Conservation (phyloP, 495 filamentous ascomycete species). For the Pyrenopolyporus hunteri region DNA sequence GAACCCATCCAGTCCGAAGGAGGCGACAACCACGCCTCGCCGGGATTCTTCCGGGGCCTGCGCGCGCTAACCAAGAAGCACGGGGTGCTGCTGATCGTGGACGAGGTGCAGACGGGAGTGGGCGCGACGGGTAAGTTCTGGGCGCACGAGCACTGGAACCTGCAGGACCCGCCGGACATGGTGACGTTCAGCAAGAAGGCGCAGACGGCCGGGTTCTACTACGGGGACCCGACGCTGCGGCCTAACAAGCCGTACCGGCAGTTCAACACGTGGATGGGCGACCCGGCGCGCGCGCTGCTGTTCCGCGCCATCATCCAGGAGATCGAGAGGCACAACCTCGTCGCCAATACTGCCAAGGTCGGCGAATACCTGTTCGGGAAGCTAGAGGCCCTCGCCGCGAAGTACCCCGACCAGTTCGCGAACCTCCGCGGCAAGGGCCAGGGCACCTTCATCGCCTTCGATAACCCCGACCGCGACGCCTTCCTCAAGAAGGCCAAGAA, state of each 20-base stretch:
- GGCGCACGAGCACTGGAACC: constrained; percentile 98
- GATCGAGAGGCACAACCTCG: constrained; percentile 79
- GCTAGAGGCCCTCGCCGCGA: constrained; percentile 70
- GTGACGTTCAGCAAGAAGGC: constrained; percentile 99
- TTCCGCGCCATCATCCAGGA: constrained; percentile 93
- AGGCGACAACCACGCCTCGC: constrained; percentile 97
- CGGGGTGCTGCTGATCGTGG: constrained; percentile 91
- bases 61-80: constrained; percentile 85
- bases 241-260: constrained; percentile 99
- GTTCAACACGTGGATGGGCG: constrained; percentile 99
- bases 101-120: constrained; percentile 97
- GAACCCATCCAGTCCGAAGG: constrained; percentile 99
- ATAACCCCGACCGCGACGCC: constrained; percentile 82
- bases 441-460: constrained; percentile 97
- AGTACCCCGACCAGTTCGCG: constrained; percentile 82
- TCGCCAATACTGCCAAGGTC: constrained; percentile 77
- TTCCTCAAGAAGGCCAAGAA: constrained; percentile 82
- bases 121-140: constrained; percentile 97
- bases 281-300: constrained; percentile 86
- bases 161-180: constrained; percentile 88
- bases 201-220: constrained; percentile 98
- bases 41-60: constrained; percentile 88
- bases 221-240: constrained; percentile 81
- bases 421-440: constrained; percentile 93
- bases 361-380: constrained; percentile 83